Evolutionary conservation across 2,329 filamentous ascomycete species (phyloP).

Genomic region (Stachybotrys chlorohalonatus): DNA sequence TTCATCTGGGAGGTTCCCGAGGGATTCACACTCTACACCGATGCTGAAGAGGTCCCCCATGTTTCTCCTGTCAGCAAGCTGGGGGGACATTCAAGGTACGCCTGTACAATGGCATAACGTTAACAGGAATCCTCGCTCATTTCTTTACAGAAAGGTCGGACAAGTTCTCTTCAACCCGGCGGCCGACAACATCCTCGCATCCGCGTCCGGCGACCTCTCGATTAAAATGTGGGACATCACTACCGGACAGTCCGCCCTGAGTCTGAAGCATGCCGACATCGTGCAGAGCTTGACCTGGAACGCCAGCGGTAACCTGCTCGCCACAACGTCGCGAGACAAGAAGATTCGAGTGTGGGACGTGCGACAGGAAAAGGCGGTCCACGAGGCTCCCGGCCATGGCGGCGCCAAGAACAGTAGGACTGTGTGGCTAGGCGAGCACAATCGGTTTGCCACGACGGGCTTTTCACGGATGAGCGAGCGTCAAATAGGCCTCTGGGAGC

Average conservation of each 20-base stretch:
- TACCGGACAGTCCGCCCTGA: constrained; percentile 63
- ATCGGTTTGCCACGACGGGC: constrained; percentile 89
- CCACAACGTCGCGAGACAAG: constrained; percentile 95
- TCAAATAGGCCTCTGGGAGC: constrained; percentile 92
- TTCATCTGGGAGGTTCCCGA: constrained; percentile 94
- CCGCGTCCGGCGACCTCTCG: constrained; percentile 87
- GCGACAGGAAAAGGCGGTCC: constrained; percentile 78
- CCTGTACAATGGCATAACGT: constrained; percentile 1
- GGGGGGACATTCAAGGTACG: constrained; percentile 75
- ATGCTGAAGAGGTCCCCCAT: constrained; percentile 75
- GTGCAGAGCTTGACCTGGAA: constrained; percentile 96
- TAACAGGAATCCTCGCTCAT: constrained; percentile 4
- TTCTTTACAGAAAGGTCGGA: constrained; percentile 70
- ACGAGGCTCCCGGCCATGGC: constrained; percentile 76
- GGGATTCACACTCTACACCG: constrained; percentile 73
- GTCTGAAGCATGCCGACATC: constrained; percentile 80
- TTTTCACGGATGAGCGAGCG: constrained; percentile 99
- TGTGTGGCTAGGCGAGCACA: constrained; percentile 96
- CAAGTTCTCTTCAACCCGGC: constrained; percentile 97
- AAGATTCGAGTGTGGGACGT: constrained; percentile 97
- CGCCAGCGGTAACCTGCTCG: constrained; percentile 75
- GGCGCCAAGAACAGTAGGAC: constrained; percentile 96
- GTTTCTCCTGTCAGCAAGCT: constrained; percentile 75
- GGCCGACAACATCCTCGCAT: constrained; percentile 90
- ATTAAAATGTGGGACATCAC: constrained; percentile 94